Conservation (phyloP, 2,329 filamentous ascomycete genomes). For the Elsinoe fawcettii region DNA sequence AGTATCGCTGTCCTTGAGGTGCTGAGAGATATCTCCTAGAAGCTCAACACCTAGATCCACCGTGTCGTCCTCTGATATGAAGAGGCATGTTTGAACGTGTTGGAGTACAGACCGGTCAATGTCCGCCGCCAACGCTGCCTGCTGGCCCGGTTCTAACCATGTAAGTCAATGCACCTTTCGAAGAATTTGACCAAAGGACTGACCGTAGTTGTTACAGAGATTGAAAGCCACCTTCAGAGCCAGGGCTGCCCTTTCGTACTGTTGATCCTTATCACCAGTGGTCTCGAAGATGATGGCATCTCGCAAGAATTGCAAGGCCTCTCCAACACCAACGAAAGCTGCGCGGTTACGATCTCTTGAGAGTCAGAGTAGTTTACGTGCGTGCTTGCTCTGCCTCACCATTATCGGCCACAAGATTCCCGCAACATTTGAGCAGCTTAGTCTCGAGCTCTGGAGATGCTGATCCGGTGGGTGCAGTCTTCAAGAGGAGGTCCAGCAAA, state of each 20-base stretch:
- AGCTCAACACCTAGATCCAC: conserved; percentile 14
- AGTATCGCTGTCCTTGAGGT: neutral
- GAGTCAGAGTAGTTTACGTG: neutral
- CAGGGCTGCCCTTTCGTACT: conserved; percentile 6
- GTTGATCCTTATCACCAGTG: neutral
- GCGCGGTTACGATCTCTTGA: conserved; percentile 12
- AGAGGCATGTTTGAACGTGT: conserved; percentile 16
- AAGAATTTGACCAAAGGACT: neutral
- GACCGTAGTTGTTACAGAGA: conserved; percentile 17
- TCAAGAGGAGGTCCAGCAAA: neutral
- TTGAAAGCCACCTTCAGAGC: conserved; percentile 18
- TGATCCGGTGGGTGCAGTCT: neutral
- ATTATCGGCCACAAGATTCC: conserved; percentile 19
- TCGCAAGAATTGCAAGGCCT: neutral
- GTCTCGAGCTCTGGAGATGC: neutral
- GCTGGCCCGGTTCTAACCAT: conserved; percentile 8
- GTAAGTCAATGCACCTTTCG: neutral
- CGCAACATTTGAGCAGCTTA: conserved; percentile 17
- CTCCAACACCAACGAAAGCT: neutral
- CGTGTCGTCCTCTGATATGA: conserved; percentile 15
- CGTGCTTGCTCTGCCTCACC: conserved; percentile 8
- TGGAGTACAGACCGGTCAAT: conserved; percentile 13
- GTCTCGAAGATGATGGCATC: conserved; percentile 3
- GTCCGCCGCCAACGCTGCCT: neutral
- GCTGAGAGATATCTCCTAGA: neutral